A percentile compares a stretch with the other conserved stretches of the same genome.
Conservation (phyloP, 2,329 filamentous ascomycete species). For the Colletotrichum gloeosporioides region DNA sequence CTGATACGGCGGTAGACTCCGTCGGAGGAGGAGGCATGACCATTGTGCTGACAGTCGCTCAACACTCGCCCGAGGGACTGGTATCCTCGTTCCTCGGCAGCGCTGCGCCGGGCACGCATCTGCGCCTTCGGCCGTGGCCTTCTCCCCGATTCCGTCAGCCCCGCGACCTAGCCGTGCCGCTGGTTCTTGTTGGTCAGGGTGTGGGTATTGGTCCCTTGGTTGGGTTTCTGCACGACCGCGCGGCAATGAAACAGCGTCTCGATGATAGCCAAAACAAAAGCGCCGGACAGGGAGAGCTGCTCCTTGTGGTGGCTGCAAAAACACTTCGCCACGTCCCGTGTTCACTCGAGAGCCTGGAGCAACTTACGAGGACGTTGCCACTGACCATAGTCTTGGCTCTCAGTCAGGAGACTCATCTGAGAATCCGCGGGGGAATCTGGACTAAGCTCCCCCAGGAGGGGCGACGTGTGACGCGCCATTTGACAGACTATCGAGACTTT, state of each 20-base stretch:
- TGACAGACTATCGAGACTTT: background rate
- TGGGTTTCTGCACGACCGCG: constrained; percentile 14
- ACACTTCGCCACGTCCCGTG: constrained; percentile 10
- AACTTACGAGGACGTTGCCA: background rate
- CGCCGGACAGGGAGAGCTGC: background rate
- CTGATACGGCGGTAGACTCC: background rate
- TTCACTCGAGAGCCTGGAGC: background rate
- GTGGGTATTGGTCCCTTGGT: constrained; percentile 3
- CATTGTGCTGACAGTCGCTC: constrained; percentile 5
- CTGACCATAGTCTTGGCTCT: constrained; percentile 5
- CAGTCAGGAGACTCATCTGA: constrained; percentile 8
- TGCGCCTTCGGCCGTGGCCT: constrained; percentile 14
- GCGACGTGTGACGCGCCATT: background rate
- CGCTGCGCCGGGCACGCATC: background rate
- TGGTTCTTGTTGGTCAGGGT: constrained; percentile 4
- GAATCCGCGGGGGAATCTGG: background rate
- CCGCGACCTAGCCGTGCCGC: background rate
- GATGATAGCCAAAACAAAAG: background rate
- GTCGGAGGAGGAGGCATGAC: background rate
- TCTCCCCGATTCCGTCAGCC: constrained; percentile 11
- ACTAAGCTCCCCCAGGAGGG: background rate
- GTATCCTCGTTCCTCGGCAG: constrained; percentile 6
- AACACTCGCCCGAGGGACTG: constrained; percentile 9
- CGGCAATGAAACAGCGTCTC: background rate
- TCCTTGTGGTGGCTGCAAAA: constrained; percentile 3